These are phyloP conservation scores for Fusarium sp. DNA, from an alignment of 2,329 filamentous ascomycete genomes.

Conservation along the genomic window DNA sequence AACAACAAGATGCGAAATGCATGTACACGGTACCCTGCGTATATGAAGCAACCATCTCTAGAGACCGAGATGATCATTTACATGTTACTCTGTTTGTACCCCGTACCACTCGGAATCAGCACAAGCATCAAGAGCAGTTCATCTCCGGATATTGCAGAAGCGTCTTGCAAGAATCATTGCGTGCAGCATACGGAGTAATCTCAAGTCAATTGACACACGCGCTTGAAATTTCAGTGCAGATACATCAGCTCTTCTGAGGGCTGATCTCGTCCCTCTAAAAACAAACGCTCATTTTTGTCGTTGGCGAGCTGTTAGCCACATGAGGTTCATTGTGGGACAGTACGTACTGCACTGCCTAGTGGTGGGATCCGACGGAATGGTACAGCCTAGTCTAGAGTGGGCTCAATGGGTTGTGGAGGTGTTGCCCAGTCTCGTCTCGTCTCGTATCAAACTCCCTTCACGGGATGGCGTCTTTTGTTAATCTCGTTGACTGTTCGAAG, in stretches of 20 bases:
- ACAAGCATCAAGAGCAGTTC: neutral
- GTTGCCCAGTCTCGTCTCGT: slow-evolving; percentile 33
- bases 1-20: neutral
- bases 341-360: slow-evolving; percentile 15
- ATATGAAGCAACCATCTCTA: neutral
- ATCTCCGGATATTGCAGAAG: neutral
- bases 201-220: neutral
- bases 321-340: slow-evolving; percentile 25
- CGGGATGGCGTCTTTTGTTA: slow-evolving; percentile 1
- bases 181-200: neutral
- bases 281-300: slow-evolving; percentile 2
- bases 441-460: slow-evolving; percentile 32
- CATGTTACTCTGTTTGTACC: neutral
- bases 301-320: neutral
- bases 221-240: too few species aligned
- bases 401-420: slow-evolving; percentile 22
- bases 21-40: neutral
- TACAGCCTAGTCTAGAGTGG: slow-evolving; percentile 44
- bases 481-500: slow-evolving; percentile 17
- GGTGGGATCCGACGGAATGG: slow-evolving; percentile 45
- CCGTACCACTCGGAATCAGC: neutral
- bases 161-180: neutral
- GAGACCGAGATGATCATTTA: neutral
- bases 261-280: neutral
- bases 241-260: neutral